Percentiles rank a stretch among this genome's conserved stretches.
Evolutionary conservation across 2,329 filamentous ascomycete genomes (phyloP).

Genomic region (Coniosporium tulheliwenetii): DNA sequence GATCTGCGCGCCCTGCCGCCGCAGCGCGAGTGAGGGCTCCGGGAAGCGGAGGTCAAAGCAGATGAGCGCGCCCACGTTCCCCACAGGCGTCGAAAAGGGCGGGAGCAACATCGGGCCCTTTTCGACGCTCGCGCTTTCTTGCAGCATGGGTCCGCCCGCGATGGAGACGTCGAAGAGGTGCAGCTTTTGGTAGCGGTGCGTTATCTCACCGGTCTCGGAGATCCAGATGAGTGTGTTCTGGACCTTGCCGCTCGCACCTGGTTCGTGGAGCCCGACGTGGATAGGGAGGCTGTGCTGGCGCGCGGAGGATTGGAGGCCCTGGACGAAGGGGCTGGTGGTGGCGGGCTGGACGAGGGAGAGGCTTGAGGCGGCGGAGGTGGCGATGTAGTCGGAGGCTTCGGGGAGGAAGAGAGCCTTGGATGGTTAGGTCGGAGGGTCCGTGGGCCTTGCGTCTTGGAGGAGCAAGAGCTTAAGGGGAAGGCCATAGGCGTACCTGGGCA

Average conservation of each 20-base stretch:
- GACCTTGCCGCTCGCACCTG: slow-evolving; percentile 35
- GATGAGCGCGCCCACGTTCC: slow-evolving; percentile 63
- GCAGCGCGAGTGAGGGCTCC: slow-evolving; percentile 54
- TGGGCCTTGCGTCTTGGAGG: no score
- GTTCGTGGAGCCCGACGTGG: slow-evolving; percentile 79
- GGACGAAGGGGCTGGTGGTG: slow-evolving; percentile 54
- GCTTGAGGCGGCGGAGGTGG: slow-evolving; percentile 49
- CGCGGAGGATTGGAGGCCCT: slow-evolving; percentile 57
- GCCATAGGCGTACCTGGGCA: slow-evolving; percentile 46
- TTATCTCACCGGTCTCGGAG: slow-evolving; percentile 40
- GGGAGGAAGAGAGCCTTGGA: slow-evolving; percentile 72
- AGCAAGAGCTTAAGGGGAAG: no score
- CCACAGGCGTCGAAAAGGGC: slow-evolving; percentile 60
- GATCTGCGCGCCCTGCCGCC: slow-evolving; percentile 53
- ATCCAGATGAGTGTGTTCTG: slow-evolving; percentile 56
- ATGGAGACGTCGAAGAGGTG: slow-evolving; percentile 71
- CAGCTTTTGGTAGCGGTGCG: slow-evolving; percentile 66
- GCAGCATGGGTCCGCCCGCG: slow-evolving; percentile 39
- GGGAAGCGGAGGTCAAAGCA: slow-evolving; percentile 87
- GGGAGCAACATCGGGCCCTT: slow-evolving; percentile 44
- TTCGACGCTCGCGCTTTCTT: slow-evolving; percentile 54
- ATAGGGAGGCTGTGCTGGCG: slow-evolving; percentile 49
- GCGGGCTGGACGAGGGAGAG: slow-evolving; percentile 55
- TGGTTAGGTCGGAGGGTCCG: background rate
- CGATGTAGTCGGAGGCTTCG: slow-evolving; percentile 84